Conservation (phyloP, 2,329 filamentous ascomycete genomes). For the Apiospora kogelbergensis region DNA sequence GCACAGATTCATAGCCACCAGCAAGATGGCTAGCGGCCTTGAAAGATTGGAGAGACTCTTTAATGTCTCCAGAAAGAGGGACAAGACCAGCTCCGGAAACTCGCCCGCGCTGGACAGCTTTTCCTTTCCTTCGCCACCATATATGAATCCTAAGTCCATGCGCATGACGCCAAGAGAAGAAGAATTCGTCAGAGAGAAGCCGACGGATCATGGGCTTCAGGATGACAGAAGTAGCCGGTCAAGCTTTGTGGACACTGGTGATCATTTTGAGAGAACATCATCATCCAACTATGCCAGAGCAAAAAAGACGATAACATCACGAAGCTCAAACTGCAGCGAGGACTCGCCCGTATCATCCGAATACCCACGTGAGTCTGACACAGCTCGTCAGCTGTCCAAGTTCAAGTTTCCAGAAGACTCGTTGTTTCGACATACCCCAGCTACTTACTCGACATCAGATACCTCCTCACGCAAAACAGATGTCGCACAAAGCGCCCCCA, state of each 20-base stretch:
- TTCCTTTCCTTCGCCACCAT: slow-evolving; percentile 35
- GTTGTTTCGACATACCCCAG: slow-evolving; percentile 15
- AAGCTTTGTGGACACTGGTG: slow-evolving; percentile 26
- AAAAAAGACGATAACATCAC: background rate
- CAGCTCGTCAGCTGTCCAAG: background rate
- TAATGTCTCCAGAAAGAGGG: slow-evolving; percentile 39
- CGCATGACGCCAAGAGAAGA: slow-evolving; percentile 60
- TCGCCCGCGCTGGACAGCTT: slow-evolving; percentile 7
- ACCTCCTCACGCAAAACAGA: background rate
- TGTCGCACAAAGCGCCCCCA: background rate
- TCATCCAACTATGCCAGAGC: slow-evolving; percentile 15
- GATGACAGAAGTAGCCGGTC: slow-evolving; percentile 24
- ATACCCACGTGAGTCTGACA: slow-evolving; percentile 17
- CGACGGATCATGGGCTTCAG: background rate
- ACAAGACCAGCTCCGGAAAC: slow-evolving; percentile 19
- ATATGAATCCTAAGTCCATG: slow-evolving; percentile 53
- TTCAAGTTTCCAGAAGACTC: slow-evolving; percentile 31
- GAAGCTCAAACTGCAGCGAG: slow-evolving; percentile 11
- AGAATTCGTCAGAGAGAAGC: slow-evolving; percentile 14
- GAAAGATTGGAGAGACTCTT: slow-evolving; percentile 54
- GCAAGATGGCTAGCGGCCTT: slow-evolving; percentile 48
- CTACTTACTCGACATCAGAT: background rate
- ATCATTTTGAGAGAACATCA: slow-evolving; percentile 21
- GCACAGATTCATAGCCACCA: background rate
- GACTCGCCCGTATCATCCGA: background rate